phyloP scores from a whole-genome alignment of 1,139 yeast genomes.

The Saccharomyces hybrid region DNA sequence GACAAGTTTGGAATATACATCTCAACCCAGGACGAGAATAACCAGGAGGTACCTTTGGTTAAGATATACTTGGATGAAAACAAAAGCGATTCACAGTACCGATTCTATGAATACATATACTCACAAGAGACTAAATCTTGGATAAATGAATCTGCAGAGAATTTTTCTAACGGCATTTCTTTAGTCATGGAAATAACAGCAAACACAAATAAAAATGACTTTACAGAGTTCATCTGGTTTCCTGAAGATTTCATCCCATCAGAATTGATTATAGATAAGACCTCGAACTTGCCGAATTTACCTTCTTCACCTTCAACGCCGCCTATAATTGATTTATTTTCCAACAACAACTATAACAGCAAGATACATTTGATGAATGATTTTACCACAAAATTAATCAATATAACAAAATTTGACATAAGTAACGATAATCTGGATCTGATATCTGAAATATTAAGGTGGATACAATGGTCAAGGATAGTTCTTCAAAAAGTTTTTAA shows the following conservation, averaged over 20 bases:
- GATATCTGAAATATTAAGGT: slow-evolving; percentile 22
- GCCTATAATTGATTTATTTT: slow-evolving; percentile 3
- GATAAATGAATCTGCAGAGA: slow-evolving; percentile 27
- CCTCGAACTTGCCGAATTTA: background rate
- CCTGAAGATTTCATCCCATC: slow-evolving; percentile 23
- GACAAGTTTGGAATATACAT: slow-evolving; percentile 28
- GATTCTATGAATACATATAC: slow-evolving; percentile 26
- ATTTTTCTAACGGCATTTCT: slow-evolving; percentile 22
- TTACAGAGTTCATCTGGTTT: slow-evolving; percentile 14
- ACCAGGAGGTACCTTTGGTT: slow-evolving; percentile 13
- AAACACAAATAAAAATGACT: background rate
- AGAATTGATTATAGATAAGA: slow-evolving; percentile 16
- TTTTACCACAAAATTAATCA: slow-evolving; percentile 25
- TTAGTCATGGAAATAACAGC: slow-evolving; percentile 21
- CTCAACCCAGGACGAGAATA: slow-evolving; percentile 3
- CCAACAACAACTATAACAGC: slow-evolving; percentile 3
- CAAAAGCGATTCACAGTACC: slow-evolving; percentile 15
- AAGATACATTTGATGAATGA: slow-evolving; percentile 22
- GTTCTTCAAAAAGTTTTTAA: slow-evolving; percentile 16
- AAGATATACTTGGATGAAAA: slow-evolving; percentile 20
- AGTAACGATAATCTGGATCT: slow-evolving; percentile 28
- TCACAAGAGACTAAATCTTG: slow-evolving; percentile 19
- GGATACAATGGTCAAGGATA: slow-evolving; percentile 26
- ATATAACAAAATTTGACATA: slow-evolving; percentile 22
- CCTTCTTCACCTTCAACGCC: background rate